Conservation (phyloP, 1,284 basidiomycete species). For the Xerocomus nothofagi region DNA sequence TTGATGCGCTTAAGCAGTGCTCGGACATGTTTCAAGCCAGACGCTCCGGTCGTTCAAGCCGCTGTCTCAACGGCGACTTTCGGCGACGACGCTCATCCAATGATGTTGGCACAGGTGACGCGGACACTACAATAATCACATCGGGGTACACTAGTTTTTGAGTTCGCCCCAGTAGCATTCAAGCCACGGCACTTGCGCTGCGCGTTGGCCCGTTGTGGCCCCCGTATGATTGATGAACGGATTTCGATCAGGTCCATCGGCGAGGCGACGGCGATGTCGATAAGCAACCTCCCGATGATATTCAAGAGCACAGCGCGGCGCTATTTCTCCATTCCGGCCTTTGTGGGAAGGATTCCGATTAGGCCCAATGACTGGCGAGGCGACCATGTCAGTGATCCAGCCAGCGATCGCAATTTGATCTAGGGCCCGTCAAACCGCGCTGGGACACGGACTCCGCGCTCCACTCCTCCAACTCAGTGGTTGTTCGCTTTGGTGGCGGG, state of each 20-base stretch:
- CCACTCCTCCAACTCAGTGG: conserved; percentile 1
- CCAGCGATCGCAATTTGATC: not conserved
- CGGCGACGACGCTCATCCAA: not conserved
- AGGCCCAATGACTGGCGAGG: not conserved
- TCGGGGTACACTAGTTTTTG: too few species aligned
- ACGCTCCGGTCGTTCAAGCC: not conserved
- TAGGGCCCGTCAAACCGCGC: not conserved
- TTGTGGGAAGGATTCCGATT: not conserved
- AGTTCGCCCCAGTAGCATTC: not conserved
- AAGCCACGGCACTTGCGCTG: too few species aligned
- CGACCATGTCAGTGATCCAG: conserved; percentile 2
- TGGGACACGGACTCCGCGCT: not conserved
- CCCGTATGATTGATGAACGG: too few species aligned
- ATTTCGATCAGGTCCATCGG: too few species aligned
- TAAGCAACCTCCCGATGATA: too few species aligned
- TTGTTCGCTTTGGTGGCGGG: not conserved
- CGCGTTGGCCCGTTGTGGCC: too few species aligned
- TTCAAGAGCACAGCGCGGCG: too few species aligned
- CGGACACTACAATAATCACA: not conserved
- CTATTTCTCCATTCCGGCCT: too few species aligned
- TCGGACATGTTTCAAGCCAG: too few species aligned
- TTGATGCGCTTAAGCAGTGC: not conserved
- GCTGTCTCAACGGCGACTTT: not conserved
- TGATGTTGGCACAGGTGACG: not conserved
- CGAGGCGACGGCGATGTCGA: too few species aligned